These are phyloP conservation scores for Penicillium angulare DNA, from an alignment of 495 filamentous ascomycete genomes.

Conservation along the genomic window DNA sequence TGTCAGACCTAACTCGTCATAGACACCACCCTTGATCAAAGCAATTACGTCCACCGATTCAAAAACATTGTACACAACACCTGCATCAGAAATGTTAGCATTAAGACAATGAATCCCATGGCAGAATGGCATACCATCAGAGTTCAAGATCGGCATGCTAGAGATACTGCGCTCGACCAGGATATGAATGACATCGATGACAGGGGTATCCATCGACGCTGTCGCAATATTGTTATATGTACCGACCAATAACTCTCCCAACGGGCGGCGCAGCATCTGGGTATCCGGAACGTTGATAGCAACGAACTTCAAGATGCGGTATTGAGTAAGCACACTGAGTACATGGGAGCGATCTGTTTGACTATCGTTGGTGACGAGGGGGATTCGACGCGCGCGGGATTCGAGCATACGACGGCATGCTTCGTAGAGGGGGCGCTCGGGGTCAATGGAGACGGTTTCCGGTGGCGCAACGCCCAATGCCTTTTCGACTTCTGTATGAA, in stretches of 20 bases:
- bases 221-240: constrained; percentile 79
- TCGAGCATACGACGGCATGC: constrained; percentile 93
- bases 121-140: constrained; percentile 52
- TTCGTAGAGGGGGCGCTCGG: constrained; percentile 85
- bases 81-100: constrained; percentile 30
- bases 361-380: constrained; percentile 89
- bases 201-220: constrained; percentile 85
- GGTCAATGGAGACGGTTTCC: constrained; percentile 94
- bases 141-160: constrained; percentile 89
- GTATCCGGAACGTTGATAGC: constrained; percentile 95
- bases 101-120: not conserved
- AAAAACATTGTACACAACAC: constrained; percentile 88
- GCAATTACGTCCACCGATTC: constrained; percentile 97
- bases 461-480: constrained; percentile 87
- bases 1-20: constrained; percentile 82
- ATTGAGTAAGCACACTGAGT: constrained; percentile 95
- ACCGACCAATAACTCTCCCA: constrained; percentile 82
- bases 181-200: constrained; percentile 93
- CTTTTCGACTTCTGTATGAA: constrained; percentile 77
- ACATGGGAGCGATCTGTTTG: constrained; percentile 92
- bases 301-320: constrained; percentile 97
- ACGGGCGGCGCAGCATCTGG: constrained; percentile 80
- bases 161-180: constrained; percentile 92
- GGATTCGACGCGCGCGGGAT: constrained; percentile 89
- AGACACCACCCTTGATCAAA: constrained; percentile 87